Evolutionary conservation across 106 monocot species (phyloP).

Genomic region (Dendrobium chrysotoxum): DNA sequence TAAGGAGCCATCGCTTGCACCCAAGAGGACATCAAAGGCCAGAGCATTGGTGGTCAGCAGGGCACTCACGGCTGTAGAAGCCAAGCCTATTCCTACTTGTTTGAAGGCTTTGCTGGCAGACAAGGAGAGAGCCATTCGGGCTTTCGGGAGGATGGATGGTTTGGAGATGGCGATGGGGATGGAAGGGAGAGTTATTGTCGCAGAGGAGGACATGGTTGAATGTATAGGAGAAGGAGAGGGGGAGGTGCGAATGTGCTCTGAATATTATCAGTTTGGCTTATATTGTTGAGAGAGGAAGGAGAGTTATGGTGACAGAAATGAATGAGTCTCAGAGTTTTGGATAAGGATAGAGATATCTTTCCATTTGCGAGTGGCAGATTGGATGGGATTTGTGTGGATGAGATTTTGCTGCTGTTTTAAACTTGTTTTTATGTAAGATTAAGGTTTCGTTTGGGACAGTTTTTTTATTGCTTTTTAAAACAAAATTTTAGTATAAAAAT

Average conservation of each 20-base stretch:
- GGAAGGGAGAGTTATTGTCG: slow-evolving; percentile 51
- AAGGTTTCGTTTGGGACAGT: no score
- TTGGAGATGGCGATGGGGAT: slow-evolving; percentile 55
- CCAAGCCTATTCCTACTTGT: slow-evolving; percentile 31
- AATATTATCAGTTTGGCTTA: no score
- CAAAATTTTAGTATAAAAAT: no score
- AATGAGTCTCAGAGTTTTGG: no score
- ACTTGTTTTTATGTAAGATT: no score
- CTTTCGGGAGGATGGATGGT: slow-evolving; percentile 1
- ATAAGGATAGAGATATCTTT: no score
- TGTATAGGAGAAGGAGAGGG: no score
- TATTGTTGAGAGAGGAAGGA: no score
- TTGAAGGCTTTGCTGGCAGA: slow-evolving; percentile 42
- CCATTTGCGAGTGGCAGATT: no score
- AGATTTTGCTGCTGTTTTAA: not conserved
- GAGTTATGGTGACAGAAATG: no score
- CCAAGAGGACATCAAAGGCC: slow-evolving; percentile 52
- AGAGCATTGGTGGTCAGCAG: slow-evolving; percentile 55
- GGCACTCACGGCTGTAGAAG: slow-evolving; percentile 32
- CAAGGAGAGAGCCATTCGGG: not conserved
- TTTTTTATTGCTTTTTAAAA: no score
- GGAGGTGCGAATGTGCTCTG: no score
- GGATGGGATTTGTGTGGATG: not conserved
- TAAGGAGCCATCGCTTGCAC: slow-evolving; percentile 42
- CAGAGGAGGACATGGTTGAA: slow-evolving; percentile 16